phyloP scores from a whole-genome alignment of 192 early-diverging fungal species.

The Entophlyctis helioformis region DNA sequence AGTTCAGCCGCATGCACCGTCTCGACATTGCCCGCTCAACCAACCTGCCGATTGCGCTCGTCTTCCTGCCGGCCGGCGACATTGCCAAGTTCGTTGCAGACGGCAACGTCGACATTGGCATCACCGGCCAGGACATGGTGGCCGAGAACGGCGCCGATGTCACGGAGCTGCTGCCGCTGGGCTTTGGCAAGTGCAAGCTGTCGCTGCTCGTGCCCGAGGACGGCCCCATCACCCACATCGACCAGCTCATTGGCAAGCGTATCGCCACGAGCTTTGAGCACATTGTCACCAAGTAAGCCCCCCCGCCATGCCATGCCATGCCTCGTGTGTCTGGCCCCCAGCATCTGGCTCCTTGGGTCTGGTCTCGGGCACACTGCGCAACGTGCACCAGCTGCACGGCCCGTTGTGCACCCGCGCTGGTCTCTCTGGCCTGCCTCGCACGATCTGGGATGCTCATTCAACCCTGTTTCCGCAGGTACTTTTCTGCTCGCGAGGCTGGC shows the following conservation, averaged over 20 bases:
- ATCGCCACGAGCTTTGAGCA: constrained; percentile 88
- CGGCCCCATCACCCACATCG: constrained; percentile 33
- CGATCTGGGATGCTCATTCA: too few species aligned
- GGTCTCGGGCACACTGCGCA: too few species aligned
- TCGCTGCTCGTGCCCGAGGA: constrained; percentile 80
- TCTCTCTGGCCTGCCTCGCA: too few species aligned
- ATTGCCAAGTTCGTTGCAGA: constrained; percentile 93
- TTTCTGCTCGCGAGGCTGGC: constrained; percentile 63
- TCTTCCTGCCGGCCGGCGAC: constrained; percentile 92
- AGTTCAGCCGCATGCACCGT: constrained; percentile 86
- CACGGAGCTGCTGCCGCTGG: constrained; percentile 46
- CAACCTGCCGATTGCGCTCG: constrained; percentile 85
- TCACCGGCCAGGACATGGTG: constrained; percentile 94
- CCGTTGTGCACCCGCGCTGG: too few species aligned
- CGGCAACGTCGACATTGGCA: constrained; percentile 92
- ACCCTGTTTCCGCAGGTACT: too few species aligned
- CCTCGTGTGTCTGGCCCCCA: too few species aligned
- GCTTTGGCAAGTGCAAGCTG: constrained; percentile 90
- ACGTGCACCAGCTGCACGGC: too few species aligned
- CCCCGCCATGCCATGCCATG: too few species aligned
- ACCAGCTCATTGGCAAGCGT: constrained; percentile 81
- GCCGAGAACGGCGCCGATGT: constrained; percentile 65
- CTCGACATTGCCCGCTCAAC: constrained; percentile 94
- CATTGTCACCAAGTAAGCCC: constrained; percentile 35
- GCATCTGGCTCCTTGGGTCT: too few species aligned